Base-by-base conservation (phyloP, 1,284 basidiomycete genomes). In the Ustilago shanxiensis region DNA sequence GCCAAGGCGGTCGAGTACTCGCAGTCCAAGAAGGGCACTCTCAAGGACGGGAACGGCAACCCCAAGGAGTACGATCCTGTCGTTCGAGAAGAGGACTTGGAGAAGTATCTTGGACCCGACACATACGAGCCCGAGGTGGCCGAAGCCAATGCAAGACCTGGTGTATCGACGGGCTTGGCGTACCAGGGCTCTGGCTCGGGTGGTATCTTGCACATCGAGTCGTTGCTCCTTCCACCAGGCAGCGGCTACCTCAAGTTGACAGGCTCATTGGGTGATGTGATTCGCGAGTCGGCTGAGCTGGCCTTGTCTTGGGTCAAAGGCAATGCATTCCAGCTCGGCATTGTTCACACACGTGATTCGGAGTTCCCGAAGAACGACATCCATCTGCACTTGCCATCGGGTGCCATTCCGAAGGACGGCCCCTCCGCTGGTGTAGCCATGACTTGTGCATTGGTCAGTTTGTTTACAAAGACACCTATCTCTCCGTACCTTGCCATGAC, bases 101-200 rank as follows among this genome's bases (percentile, higher is more conserved):
- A 95, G 87, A 88, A 88, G 74, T 94, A 97, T 37, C 88, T 98
- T 1, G 95, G 95, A 10, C 89, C 93, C 24, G 90, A 93, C 8
- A 89, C 92, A 58, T 94, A 91, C 89, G 93, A 95, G 70, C 90
- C 90, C 20, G 93, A 94, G 74, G 92, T 93, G 83, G 87, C 90
- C 53, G 93, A 93, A 57, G 87, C 90, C 31, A 91, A 93, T 79
- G 90, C 90, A 73, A 88, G 90, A 63, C 93, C 93, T 0, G 89
- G 85, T 63, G 80, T 95, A 20, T 91, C 94, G 4, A 95, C 93
- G 77, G 94, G 94, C 0, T 88, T 95, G 20, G 94, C 95, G 14
- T 95, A 96, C 50, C 93, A 91, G 79, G 94, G 94, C 2, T 91
- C 92, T 86, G 94, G 94, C 2, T 93, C 93, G 79, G 94, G 95